Conservation (phyloP, 805 yeast genomes). For the Myxozyma geophila region DNA sequence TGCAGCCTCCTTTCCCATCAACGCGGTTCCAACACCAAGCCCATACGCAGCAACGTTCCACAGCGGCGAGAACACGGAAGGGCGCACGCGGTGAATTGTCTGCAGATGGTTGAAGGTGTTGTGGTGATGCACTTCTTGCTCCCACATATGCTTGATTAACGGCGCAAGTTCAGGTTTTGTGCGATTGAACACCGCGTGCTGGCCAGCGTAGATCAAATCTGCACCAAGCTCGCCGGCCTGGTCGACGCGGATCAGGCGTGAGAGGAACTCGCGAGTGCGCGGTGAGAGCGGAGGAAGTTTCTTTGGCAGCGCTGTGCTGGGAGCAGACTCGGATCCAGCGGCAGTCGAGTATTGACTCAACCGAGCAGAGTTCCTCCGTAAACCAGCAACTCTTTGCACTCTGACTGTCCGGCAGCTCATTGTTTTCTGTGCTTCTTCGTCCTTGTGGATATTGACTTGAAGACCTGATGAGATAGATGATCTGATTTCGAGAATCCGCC, state of each 20-base stretch:
- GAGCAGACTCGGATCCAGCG: background rate
- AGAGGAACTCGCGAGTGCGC: slow-evolving; percentile 21
- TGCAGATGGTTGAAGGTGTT: slow-evolving; percentile 81
- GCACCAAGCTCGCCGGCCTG: slow-evolving; percentile 99
- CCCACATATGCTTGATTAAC: slow-evolving; percentile 94
- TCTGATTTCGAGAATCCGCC: no score
- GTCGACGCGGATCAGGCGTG: slow-evolving; percentile 71
- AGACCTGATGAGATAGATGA: no score
- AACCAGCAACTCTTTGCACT: background rate
- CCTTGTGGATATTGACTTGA: no score
- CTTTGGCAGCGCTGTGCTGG: background rate
- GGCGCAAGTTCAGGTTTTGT: slow-evolving; percentile 78
- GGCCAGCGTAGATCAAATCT: slow-evolving; percentile 89
- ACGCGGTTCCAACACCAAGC: slow-evolving; percentile 85
- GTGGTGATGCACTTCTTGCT: slow-evolving; percentile 92
- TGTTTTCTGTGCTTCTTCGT: background rate
- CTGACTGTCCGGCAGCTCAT: background rate
- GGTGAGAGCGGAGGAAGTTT: slow-evolving; percentile 28
- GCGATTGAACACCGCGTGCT: slow-evolving; percentile 71
- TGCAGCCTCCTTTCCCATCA: slow-evolving; percentile 91
- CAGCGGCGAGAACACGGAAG: slow-evolving; percentile 85
- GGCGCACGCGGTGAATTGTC: slow-evolving; percentile 77
- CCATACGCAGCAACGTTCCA: slow-evolving; percentile 92
- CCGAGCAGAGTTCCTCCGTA: no score
- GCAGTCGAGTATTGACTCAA: background rate